These are phyloP conservation scores for Suillus cothurnatus DNA, from an alignment of 768 basidiomycete species.

Conservation along the genomic window DNA sequence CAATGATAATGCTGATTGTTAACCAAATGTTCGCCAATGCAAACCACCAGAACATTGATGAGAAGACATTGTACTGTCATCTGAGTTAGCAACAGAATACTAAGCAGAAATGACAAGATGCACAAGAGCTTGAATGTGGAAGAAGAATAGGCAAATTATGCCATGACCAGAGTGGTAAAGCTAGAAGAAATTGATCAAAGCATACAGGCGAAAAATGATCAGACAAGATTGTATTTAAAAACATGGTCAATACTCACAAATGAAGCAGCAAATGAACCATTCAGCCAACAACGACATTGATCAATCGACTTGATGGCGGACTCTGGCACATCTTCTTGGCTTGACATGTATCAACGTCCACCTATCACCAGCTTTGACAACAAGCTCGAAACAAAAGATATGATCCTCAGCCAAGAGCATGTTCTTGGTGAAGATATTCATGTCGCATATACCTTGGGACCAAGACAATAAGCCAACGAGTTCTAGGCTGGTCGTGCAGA, in stretches of 20 bases:
- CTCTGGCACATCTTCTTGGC: slow-evolving; percentile 96
- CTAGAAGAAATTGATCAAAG: slow-evolving; percentile 89
- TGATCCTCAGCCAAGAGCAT: slow-evolving; percentile 92
- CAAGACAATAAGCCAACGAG: slow-evolving; percentile 88
- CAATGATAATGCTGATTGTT: slow-evolving; percentile 93
- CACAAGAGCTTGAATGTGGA: slow-evolving; percentile 91
- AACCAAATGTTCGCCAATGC: slow-evolving; percentile 91
- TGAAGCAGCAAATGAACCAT: slow-evolving; percentile 93
- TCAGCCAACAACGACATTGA: slow-evolving; percentile 95
- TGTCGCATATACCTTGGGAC: slow-evolving; percentile 90
- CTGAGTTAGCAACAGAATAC: slow-evolving; percentile 4
- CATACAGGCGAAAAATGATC: slow-evolving; percentile 55
- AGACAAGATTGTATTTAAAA: neutral
- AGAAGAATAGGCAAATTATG: slow-evolving; percentile 92
- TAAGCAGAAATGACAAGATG: slow-evolving; percentile 30
- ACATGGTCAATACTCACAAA: slow-evolving; percentile 54
- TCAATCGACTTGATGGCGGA: slow-evolving; percentile 90
- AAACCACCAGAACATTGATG: slow-evolving; percentile 91
- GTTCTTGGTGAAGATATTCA: slow-evolving; percentile 97
- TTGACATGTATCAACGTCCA: slow-evolving; percentile 95
- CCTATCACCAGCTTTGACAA: slow-evolving; percentile 82
- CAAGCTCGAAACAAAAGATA: slow-evolving; percentile 96
- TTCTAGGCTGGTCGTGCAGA: too few relatives aligned
- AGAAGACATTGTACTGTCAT: slow-evolving; percentile 81
- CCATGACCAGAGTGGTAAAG: slow-evolving; percentile 88